Evolutionary conservation across 2,329 filamentous ascomycete genomes (phyloP), one percentile per base, ranked within the genome.

Genomic region (Xylaria digitata): DNA sequence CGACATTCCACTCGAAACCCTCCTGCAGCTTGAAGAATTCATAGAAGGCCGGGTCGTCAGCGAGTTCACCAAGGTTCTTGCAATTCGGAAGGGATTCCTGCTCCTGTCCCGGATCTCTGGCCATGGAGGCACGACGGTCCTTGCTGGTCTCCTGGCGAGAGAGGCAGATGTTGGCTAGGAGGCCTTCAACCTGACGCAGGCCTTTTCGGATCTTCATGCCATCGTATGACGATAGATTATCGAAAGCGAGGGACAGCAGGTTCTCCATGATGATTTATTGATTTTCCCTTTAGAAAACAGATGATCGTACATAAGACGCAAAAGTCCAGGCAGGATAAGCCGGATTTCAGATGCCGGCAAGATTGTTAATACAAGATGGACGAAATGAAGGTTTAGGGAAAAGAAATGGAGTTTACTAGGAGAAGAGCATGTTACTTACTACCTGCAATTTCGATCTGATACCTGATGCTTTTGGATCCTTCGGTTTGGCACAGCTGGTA

Each of bases 21-120:
- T 98, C 94, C 79, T 99, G 96, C 71, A 98, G 80, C 78, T 97
- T 93, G 84, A 97, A 97, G 83, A 98, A 98, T 80, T 97, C 94
- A 72, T 93, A 86, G 78, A 97, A 98, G 21, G 94, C 95, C 21
- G 92, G 93, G 79, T 98, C 96, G 70, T 90, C 87, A 57, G 87
- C 86, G 69, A 97, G 82, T 64, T 93, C 90, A 23, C 83, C 82
- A 56, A 97, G 85, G 15, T 85, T 84, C 80, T 92, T 94, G 59
- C 82, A 81, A 34, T 80, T 79, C 9, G 82, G 80, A 2, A 78
- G 73, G 26, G 69, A 55, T 7, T 75, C 75, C 54, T 76, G 74
- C 68, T 79, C 71, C 64, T 77, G 73, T 48, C 72, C 43, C 23
- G 62, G 58, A 34, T 71, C 70, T 40, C 57, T 69, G 45, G 65